phyloP scores from a whole-genome alignment of 441 rosid species.

The Erodium moschatum region DNA sequence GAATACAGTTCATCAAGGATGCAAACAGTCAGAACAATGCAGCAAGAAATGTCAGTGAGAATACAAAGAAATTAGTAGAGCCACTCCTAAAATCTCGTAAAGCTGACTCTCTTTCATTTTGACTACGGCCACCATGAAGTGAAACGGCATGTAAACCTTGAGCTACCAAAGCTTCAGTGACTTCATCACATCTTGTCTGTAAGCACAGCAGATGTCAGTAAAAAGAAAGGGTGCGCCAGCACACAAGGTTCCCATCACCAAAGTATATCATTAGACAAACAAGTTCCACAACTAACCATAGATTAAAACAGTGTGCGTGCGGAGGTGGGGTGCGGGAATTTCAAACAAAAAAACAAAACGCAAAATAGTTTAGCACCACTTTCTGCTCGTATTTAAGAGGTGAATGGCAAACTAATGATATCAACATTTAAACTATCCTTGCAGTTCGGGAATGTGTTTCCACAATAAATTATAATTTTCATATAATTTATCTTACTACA shows the following conservation, averaged over 20 bases:
- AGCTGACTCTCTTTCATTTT: constrained; percentile 37
- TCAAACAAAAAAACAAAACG: too few relatives aligned
- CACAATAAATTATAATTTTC: too few relatives aligned
- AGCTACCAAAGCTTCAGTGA: constrained; percentile 33
- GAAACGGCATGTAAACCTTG: constrained; percentile 33
- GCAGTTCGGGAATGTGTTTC: too few relatives aligned
- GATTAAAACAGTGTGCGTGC: neutral
- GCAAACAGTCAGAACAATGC: neutral
- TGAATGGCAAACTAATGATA: too few relatives aligned
- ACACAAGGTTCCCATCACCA: too few relatives aligned
- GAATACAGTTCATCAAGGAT: neutral
- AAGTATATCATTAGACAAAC: too few relatives aligned
- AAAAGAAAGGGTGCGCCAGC: neutral
- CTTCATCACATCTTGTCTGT: constrained; percentile 34
- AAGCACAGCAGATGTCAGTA: neutral
- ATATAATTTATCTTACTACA: too few relatives aligned
- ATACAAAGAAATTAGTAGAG: constrained; percentile 30
- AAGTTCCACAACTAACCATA: too few relatives aligned
- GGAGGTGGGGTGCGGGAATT: too few relatives aligned
- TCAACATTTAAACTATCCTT: too few relatives aligned
- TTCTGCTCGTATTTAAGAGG: too few relatives aligned
- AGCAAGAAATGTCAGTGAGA: neutral
- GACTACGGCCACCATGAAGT: constrained; percentile 37
- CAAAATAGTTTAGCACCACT: too few relatives aligned
- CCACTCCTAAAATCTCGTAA: constrained; percentile 33